Evolutionary conservation across 169 alveolate species (phyloP).

Genomic region (Perkinsus marinus): DNA sequence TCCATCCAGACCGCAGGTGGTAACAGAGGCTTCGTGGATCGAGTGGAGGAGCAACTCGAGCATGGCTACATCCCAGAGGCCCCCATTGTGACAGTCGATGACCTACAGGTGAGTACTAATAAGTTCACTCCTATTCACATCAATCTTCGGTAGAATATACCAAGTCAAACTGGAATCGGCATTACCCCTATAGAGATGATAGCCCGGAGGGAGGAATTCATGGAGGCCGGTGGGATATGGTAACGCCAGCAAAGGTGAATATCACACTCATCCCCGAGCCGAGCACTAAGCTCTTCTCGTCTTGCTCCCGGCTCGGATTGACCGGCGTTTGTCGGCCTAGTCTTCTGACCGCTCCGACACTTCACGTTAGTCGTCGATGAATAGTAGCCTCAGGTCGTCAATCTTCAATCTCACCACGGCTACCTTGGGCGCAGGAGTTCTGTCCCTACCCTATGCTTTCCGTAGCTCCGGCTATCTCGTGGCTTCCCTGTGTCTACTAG

Average conservation of each 20-base stretch:
- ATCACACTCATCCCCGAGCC: background rate
- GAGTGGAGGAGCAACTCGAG: background rate
- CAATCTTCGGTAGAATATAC: background rate
- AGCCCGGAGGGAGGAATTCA: background rate
- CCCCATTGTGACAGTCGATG: background rate
- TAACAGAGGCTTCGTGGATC: background rate
- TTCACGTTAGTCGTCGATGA: too few species aligned
- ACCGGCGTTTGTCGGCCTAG: too few species aligned
- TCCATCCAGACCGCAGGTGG: background rate
- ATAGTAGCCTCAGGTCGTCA: background rate
- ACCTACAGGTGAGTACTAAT: background rate
- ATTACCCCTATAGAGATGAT: background rate
- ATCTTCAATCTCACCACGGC: slow-evolving; percentile 10
- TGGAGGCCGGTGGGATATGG: background rate
- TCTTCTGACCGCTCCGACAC: too few species aligned
- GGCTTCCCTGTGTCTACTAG: background rate
- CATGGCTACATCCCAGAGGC: background rate
- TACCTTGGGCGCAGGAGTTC: slow-evolving; percentile 8
- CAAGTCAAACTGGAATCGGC: background rate
- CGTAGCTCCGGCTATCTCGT: slow-evolving; percentile 1
- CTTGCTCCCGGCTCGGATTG: too few species aligned
- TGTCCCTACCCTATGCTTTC: slow-evolving; percentile 7
- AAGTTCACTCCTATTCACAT: background rate
- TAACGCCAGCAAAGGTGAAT: background rate
- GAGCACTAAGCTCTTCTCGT: too few species aligned